Percentiles rank a stretch among this genome's conserved stretches.
phyloP scores from a whole-genome alignment of 345 rosid species.

The Turritis glabra region DNA sequence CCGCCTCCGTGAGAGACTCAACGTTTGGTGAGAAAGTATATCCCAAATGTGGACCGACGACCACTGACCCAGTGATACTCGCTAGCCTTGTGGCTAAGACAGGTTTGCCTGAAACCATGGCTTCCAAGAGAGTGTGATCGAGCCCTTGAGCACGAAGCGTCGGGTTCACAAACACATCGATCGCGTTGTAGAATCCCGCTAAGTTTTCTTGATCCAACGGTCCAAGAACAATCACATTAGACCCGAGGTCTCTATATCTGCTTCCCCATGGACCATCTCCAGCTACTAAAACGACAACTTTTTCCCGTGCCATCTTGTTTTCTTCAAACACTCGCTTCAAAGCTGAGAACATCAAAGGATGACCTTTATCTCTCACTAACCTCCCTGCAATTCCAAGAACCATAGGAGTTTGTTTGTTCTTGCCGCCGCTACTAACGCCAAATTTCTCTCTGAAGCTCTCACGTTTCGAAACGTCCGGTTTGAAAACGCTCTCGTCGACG shows the following conservation, averaged over 20 bases:
- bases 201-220: slow-evolving; percentile 71
- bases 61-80: slow-evolving; percentile 80
- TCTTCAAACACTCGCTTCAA: slow-evolving; percentile 62
- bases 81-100: slow-evolving; percentile 82
- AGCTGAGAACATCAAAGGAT: slow-evolving; percentile 77
- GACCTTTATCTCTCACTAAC: slow-evolving; percentile 87
- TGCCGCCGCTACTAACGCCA: slow-evolving; percentile 45
- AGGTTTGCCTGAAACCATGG: slow-evolving; percentile 82
- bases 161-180: slow-evolving; percentile 83
- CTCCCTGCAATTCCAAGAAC: slow-evolving; percentile 89
- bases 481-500: slow-evolving; percentile 69
- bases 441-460: slow-evolving; percentile 51
- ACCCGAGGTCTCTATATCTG: slow-evolving; percentile 76
- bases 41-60: slow-evolving; percentile 59
- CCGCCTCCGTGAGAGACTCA: slow-evolving; percentile 57
- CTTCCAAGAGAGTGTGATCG: slow-evolving; percentile 88
- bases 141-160: slow-evolving; percentile 91
- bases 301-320: slow-evolving; percentile 49
- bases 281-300: slow-evolving; percentile 63
- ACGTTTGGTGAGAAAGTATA: slow-evolving; percentile 75
- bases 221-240: slow-evolving; percentile 64
- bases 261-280: slow-evolving; percentile 95
- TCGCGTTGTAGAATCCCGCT: slow-evolving; percentile 80
- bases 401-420: slow-evolving; percentile 32
- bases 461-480: slow-evolving; percentile 54